Evolutionary conservation across 768 basidiomycete genomes (phyloP).

Genomic region (Pleurotus eryngii): DNA sequence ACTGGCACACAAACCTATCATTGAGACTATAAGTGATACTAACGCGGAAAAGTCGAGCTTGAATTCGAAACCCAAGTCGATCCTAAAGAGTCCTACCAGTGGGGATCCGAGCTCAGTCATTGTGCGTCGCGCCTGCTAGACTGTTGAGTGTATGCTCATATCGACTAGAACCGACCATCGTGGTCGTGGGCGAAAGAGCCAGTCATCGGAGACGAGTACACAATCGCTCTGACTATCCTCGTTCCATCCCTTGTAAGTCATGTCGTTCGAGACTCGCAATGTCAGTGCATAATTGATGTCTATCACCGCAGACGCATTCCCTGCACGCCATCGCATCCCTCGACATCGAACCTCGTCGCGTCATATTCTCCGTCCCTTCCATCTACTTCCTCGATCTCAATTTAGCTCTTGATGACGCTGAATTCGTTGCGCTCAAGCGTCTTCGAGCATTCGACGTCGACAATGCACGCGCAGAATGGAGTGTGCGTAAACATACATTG

Average conservation of each 20-base stretch:
- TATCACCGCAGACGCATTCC: conserved; percentile 38
- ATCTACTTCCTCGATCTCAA: conserved; percentile 50
- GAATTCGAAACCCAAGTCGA: conserved; percentile 30
- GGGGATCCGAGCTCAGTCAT: not conserved
- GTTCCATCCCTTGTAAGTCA: conserved; percentile 58
- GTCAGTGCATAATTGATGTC: not conserved
- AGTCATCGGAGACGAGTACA: conserved; percentile 22
- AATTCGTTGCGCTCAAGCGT: conserved; percentile 54
- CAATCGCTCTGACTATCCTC: conserved; percentile 45
- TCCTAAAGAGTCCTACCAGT: not conserved
- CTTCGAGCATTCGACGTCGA: conserved; percentile 61
- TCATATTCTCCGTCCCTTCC: conserved; percentile 49
- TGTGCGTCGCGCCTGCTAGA: not conserved
- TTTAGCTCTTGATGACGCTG: conserved; percentile 51
- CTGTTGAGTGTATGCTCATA: not conserved
- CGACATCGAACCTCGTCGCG: conserved; percentile 61
- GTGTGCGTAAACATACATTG: conserved; percentile 47
- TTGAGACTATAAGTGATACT: no score
- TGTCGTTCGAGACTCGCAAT: not conserved
- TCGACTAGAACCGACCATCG: conserved; percentile 19
- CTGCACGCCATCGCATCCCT: conserved; percentile 47
- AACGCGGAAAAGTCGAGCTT: no score
- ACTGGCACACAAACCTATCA: no score
- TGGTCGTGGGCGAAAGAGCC: conserved; percentile 53
- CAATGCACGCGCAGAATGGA: conserved; percentile 65